Evolutionary conservation across 495 filamentous ascomycete genomes (phyloP).

Genomic region (Penicillium samsonianum): DNA sequence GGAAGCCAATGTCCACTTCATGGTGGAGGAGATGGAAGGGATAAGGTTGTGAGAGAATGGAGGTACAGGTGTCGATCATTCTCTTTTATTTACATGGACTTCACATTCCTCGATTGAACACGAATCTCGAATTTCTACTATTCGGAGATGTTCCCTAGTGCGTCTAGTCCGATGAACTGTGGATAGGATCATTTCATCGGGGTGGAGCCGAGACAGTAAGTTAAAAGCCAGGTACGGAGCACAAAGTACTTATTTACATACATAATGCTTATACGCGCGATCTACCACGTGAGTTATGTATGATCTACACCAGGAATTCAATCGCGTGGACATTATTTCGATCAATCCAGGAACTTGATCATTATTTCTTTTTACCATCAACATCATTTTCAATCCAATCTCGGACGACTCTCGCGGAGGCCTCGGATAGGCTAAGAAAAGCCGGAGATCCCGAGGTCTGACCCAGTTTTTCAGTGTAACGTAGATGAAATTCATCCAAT

Average conservation of each 20-base stretch:
- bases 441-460: too few species aligned
- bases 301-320: too few species aligned
- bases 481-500: neutral
- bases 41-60: slow-evolving; percentile 6
- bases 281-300: too few species aligned
- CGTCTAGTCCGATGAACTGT: slow-evolving; percentile 11
- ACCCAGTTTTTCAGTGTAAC: neutral
- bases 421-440: too few species aligned
- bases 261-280: too few species aligned
- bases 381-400: too few species aligned
- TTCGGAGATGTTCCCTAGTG: slow-evolving; percentile 26
- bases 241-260: too few species aligned
- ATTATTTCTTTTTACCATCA: too few species aligned
- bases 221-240: neutral
- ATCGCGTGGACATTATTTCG: too few species aligned
- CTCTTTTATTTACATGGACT: slow-evolving; percentile 11
- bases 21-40: slow-evolving; percentile 20
- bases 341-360: too few species aligned
- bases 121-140: neutral
- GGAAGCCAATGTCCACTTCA: slow-evolving; percentile 33
- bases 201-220: neutral
- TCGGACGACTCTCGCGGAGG: too few species aligned
- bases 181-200: neutral
- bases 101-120: slow-evolving; percentile 1
- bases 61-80: slow-evolving; percentile 18